Evolutionary conservation across 2,329 filamentous ascomycete genomes (phyloP).

Genomic region (Cytospora leucostoma): DNA sequence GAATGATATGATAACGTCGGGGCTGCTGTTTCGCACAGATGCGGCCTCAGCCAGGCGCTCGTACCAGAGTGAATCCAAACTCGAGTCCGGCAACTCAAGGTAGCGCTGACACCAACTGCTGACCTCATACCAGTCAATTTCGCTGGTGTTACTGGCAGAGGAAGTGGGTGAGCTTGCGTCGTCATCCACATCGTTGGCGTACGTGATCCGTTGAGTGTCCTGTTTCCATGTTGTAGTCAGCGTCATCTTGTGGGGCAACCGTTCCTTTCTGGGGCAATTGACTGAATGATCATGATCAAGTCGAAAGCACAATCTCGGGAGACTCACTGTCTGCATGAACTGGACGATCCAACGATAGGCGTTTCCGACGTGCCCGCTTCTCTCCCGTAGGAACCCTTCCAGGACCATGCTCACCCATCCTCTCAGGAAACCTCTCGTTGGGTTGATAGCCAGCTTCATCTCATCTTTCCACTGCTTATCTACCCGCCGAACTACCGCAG

Average conservation of each 20-base stretch:
- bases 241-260: constrained; percentile 24
- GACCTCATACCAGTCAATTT: constrained; percentile 26
- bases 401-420: too few relatives aligned
- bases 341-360: too few relatives aligned
- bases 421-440: too few relatives aligned
- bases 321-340: too few relatives aligned
- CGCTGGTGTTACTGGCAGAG: not conserved
- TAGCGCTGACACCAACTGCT: constrained; percentile 29
- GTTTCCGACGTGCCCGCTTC: too few relatives aligned
- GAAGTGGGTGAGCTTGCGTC: not conserved
- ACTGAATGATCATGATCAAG: too few relatives aligned
- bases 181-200: not conserved
- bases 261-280: too few relatives aligned
- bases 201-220: not conserved
- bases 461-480: too few relatives aligned
- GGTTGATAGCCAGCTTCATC: too few relatives aligned
- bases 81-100: constrained; percentile 17
- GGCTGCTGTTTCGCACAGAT: not conserved
- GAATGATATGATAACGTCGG: constrained; percentile 5
- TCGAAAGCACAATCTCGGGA: too few relatives aligned
- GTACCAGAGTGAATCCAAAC: constrained; percentile 32
- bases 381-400: too few relatives aligned
- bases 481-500: constrained; percentile 26
- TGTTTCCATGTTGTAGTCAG: constrained; percentile 27
- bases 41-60: constrained; percentile 31